Evolutionary conservation across 352 stramenopile species (phyloP).

Genomic region (Phytophthora quininea): DNA sequence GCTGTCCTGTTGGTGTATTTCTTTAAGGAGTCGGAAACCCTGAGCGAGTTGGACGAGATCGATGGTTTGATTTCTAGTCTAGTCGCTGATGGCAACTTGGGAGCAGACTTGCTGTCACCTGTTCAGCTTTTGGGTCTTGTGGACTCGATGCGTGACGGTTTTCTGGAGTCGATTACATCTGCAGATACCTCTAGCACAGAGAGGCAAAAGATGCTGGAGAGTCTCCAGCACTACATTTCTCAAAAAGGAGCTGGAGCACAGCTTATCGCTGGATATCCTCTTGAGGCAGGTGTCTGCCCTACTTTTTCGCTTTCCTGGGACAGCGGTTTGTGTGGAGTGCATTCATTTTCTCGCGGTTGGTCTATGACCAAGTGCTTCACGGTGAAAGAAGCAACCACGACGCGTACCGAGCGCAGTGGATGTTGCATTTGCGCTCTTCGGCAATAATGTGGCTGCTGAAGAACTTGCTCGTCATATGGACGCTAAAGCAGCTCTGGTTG

Average conservation of each 20-base stretch:
- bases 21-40: conserved; percentile 4
- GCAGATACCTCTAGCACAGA: too few species aligned
- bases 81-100: conserved; percentile 22
- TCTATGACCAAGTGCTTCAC: conserved; percentile 27
- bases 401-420: conserved; percentile 33
- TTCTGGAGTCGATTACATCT: background rate
- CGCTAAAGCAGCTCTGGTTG: background rate
- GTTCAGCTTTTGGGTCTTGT: conserved; percentile 7
- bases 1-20: conserved; percentile 23
- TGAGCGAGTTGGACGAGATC: conserved; percentile 8
- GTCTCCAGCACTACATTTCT: too few species aligned
- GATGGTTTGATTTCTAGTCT: conserved; percentile 24
- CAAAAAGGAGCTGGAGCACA: too few species aligned
- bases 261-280: too few species aligned
- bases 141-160: background rate
- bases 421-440: conserved; percentile 28
- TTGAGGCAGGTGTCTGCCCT: background rate
- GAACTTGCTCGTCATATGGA: conserved; percentile 11
- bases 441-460: conserved; percentile 20
- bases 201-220: too few species aligned
- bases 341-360: conserved; percentile 30
- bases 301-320: conserved; percentile 25
- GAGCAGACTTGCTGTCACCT: conserved; percentile 23
- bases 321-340: conserved; percentile 35
- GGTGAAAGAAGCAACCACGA: conserved; percentile 20